Evolutionary conservation across 257 asterid species (phyloP), one percentile per base, ranked within the genome.

Genomic region (Primulina eburnea): DNA sequence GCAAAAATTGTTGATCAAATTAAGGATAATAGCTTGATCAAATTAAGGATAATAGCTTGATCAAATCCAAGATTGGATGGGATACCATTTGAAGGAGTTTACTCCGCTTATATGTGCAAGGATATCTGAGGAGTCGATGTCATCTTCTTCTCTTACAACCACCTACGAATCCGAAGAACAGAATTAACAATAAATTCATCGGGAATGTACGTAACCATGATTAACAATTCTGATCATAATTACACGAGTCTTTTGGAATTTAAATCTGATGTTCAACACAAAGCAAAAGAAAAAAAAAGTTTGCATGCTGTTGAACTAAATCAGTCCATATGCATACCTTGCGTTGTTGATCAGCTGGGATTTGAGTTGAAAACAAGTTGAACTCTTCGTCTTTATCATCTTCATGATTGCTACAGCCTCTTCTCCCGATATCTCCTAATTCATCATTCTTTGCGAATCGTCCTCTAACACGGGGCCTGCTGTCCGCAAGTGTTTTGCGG

Each of bases 381-480:
- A 82, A 79, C 68, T 83, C 87, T 55, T 87, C 87, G 72, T 85
- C 90, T 3, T 75, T 77, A 35, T 86, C 90, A 3, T 92, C 92
- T 77, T 92, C 94, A 57, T 85, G 82, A 74, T 78, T 82, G 81
- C 76, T 74, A 18, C 74, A 59, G 6, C 77, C 59, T 53, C 78
- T 71, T 77, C 91, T 83, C 6, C 79, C 73, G 10, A 77, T 60
- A 56, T 84, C 87, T 61, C 85, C 85, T 33, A 80, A 69, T 72
- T 87, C 96, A 38, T 91, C 95, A 33, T 89, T 89, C 82, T 88
- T 91, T 0, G 97, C 95, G 58, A 89, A 91, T 79, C 97, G 81
- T 66, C 97, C 97, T 80, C 96, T 80, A 10, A 91, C 97, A 5
- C 97, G 81, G 5, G 97, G 97, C 78, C 97, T 79, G 69, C 96